Base-by-base conservation (phyloP, 164 flowering plant species). In the Annona squamosa region DNA sequence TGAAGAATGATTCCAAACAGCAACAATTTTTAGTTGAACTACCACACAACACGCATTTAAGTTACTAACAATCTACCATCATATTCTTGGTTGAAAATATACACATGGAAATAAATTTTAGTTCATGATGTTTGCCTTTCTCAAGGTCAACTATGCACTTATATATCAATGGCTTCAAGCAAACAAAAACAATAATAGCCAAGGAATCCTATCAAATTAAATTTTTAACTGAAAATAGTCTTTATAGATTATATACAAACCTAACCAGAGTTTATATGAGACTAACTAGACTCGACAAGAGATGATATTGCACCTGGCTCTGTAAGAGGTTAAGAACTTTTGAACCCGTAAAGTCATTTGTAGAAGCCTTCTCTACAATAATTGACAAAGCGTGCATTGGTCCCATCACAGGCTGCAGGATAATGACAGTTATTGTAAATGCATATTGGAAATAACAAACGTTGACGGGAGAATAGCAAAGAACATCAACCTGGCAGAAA, bases 271-370 rank as follows among this genome's bases (percentile, higher is more conserved):
- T 66, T 63, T 37, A 41, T 42, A 4, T 9, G 3, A 65, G 47
- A 65, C 12, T 43, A 66, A 66, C 16, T 9, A 44, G 46, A 66
- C 17, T 4, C 7, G 17, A 66, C 45, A 42, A 16, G 44, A 70
- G 64, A 71, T 52, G 41, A 44, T 59, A 37, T 16, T 42, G 48
- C 44, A 93, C 99, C 95, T 96, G 99, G 80, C 90, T 88, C 78
- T 91, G 97, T 81, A 96, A 81, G 79, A 96, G 92, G 80, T 96
- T 96, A 70, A 96, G 92, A 77, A 96, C 95, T 45, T 87, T 87
- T 73, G 97, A 92, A 73, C 99, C 99, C 46, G 78, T 74, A 76
- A 75, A 81, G 81, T 90, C 82, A 75, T 83, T 81, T 9, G 87
- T 78, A 65, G 89, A 85, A 72, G 89, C 97, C 79, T 90, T 90